Conservation (phyloP, 23 red algal genomes). For the Chondrus crispus region DNA sequence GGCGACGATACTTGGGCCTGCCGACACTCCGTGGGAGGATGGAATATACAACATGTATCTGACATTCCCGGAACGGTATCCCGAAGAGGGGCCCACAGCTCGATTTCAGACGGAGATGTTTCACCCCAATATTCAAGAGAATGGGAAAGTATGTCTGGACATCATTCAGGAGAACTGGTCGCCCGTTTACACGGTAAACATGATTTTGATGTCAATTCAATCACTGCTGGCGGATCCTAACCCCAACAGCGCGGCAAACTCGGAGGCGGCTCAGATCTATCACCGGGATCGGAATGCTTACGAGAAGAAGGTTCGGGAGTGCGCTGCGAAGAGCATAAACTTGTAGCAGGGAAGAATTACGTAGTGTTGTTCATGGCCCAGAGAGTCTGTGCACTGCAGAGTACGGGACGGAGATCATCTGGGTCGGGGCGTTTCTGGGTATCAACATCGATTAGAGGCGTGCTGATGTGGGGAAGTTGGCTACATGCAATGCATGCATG, state of each 20-base stretch:
- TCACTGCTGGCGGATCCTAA: conserved; percentile 96
- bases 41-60: conserved; percentile 88
- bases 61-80: conserved; percentile 93
- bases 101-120: conserved; percentile 98
- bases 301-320: conserved; percentile 91
- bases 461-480: too few relatives aligned
- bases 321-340: conserved; percentile 85
- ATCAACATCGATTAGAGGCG: too few relatives aligned
- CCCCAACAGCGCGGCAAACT: conserved; percentile 87
- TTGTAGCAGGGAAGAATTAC: too few relatives aligned
- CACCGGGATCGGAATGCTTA: conserved; percentile 80
- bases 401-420: too few relatives aligned
- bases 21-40: conserved; percentile 74
- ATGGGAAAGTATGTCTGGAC: conserved; percentile 95
- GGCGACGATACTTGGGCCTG: conserved; percentile 94
- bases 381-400: too few relatives aligned
- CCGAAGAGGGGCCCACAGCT: conserved; percentile 94
- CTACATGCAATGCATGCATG: too few relatives aligned
- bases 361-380: too few relatives aligned
- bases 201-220: conserved; percentile 92
- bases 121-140: conserved; percentile 94
- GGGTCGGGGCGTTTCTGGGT: too few relatives aligned
- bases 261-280: conserved; percentile 96
- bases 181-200: conserved; percentile 92
- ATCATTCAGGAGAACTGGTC: conserved; percentile 98